Conservation (phyloP, 1,284 basidiomycete species). For the Leccinum solheimii region DNA sequence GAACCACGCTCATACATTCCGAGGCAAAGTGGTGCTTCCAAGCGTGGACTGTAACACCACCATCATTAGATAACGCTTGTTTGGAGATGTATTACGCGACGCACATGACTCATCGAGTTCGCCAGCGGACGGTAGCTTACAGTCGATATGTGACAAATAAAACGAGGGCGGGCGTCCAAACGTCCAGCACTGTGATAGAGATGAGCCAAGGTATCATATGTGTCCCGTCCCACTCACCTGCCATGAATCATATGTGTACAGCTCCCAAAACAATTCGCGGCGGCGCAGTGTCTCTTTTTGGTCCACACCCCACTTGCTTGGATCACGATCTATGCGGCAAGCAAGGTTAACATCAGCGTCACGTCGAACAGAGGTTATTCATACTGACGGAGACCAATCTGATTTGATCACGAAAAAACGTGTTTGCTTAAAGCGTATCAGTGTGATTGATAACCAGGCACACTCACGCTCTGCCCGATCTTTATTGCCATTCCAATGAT, state of each 20-base stretch:
- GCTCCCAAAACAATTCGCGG: conserved; percentile 72
- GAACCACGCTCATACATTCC: conserved; percentile 75
- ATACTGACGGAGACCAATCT: conserved; percentile 75
- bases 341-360: conserved; percentile 15
- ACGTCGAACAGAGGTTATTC: conserved; percentile 6
- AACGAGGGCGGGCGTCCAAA: conserved; percentile 77
- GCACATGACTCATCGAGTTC: conserved; percentile 70
- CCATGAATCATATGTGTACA: conserved; percentile 75
- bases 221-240: conserved; percentile 41
- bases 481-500: conserved; percentile 79
- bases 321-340: conserved; percentile 60
- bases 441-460: conserved; percentile 14
- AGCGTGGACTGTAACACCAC: conserved; percentile 54
- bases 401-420: conserved; percentile 15
- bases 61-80: conserved; percentile 9
- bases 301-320: conserved; percentile 65
- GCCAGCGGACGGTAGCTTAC: conserved; percentile 61
- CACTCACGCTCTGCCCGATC: conserved; percentile 72
- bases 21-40: conserved; percentile 80
- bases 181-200: conserved; percentile 53
- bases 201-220: neutral
- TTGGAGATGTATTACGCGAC: neutral
- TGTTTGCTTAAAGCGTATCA: conserved; percentile 2
- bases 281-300: conserved; percentile 59
- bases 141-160: conserved; percentile 69